Conservation (phyloP, 768 basidiomycete genomes). For the Hygrophorus russula region DNA sequence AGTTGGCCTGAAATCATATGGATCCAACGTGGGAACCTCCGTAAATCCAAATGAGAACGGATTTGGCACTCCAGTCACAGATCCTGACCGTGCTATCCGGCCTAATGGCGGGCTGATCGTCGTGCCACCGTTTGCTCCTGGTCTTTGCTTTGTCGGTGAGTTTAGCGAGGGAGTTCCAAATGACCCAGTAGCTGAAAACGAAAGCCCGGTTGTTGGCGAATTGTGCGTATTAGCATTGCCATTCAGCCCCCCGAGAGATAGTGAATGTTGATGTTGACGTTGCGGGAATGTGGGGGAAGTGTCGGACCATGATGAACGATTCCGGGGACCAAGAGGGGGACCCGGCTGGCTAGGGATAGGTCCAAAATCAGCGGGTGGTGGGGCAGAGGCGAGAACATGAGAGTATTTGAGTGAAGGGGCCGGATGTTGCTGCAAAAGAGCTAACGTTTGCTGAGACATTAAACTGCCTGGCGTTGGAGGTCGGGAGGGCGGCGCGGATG, state of each 20-base stretch:
- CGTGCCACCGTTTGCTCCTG: constrained; percentile 8
- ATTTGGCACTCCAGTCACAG: constrained; percentile 33
- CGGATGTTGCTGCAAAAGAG: neutral
- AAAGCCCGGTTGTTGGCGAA: constrained; percentile 9
- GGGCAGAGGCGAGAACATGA: neutral
- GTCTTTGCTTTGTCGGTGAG: constrained; percentile 6
- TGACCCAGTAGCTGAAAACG: constrained; percentile 3
- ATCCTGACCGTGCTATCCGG: constrained; percentile 47
- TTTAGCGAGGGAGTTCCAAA: constrained; percentile 11
- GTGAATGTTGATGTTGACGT: constrained; percentile 30
- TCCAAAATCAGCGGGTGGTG: constrained; percentile 1
- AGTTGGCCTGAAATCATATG: neutral
- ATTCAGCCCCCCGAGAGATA: constrained; percentile 27
- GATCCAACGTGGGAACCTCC: constrained; percentile 9
- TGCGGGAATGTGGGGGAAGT: neutral
- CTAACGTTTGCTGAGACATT: neutral
- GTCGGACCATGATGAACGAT: constrained; percentile 8
- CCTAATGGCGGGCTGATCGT: constrained; percentile 30
- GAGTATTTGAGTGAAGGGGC: neutral
- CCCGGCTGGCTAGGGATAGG: constrained; percentile 2
- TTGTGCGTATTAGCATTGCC: constrained; percentile 11
- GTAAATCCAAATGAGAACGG: constrained; percentile 26
- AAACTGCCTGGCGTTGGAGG: constrained; percentile 14
- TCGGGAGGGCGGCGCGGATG: constrained; percentile 22
- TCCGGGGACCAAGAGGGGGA: constrained; percentile 1